Base-by-base conservation (phyloP, 768 basidiomycete genomes). In the Termitomyces sp. region DNA sequence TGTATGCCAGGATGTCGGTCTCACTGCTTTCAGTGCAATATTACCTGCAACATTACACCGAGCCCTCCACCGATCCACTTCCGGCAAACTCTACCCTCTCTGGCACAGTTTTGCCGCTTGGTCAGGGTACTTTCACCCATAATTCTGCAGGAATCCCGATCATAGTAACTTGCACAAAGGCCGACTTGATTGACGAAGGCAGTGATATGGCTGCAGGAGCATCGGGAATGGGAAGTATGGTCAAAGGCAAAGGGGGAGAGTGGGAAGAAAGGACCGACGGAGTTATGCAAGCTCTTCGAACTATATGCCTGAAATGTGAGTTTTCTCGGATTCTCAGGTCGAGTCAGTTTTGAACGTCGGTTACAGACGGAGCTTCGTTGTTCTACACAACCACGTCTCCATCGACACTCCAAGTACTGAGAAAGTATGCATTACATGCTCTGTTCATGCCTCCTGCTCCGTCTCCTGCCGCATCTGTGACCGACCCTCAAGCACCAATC, bases 191-290 rank as follows among this genome's bases (percentile, higher is more conserved):
- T 58, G 94, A 98, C 68, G 91, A 92, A 48, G 81, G 82, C 6
- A 80, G 78, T 63, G 88, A 90, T 64, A 77, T 86, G 56, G 84
- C 81, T 18, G 85, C 85, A 5, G 92, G 92, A 40, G 75, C 87
- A 1, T 82, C 89, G 0, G 90, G 90, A 0, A 92, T 93, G 86
- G 90, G 91, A 24, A 87, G 87, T 14, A 90, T 93, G 88, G 88
- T 93, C 3, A 94, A 92, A 71, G 91, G 91, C 3, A 94, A 93
- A 68, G 92, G 92, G 1, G 88, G 85, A 10, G 90, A 92, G 65
- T 93, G 91, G 91, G 97, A 99, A 71, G 97, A 99, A 71, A 79
- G 88, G 65, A 95, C 94, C 43, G 97, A 99, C 67, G 89, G 90
- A 41, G 78, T 98, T 5, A 96, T 97, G 87, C 96, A 98, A 66